A percentile compares a stretch with the other conserved stretches of the same genome.
Evolutionary conservation across 2,329 filamentous ascomycete genomes (phyloP).

Genomic region (Xylaria multiplex): DNA sequence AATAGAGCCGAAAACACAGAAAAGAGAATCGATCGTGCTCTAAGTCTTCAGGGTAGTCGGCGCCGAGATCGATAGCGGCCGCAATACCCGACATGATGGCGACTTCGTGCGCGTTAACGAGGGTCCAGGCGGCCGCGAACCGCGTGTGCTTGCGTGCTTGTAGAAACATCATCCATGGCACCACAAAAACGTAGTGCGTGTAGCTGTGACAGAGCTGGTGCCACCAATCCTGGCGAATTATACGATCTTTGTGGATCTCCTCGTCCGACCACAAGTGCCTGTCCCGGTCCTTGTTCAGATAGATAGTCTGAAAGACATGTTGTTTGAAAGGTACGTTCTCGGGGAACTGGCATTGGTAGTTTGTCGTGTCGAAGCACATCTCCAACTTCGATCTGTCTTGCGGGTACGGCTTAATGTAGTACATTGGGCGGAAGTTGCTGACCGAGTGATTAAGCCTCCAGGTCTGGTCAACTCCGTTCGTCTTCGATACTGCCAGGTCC

Average conservation of each 20-base stretch:
- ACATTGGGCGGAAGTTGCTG: slow-evolving; percentile 61
- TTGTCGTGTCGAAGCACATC: slow-evolving; percentile 66
- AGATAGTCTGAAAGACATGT: slow-evolving; percentile 60
- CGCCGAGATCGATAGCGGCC: slow-evolving; percentile 74
- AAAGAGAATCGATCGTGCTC: slow-evolving; percentile 71
- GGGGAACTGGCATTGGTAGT: slow-evolving; percentile 69
- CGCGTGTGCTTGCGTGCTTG: slow-evolving; percentile 69
- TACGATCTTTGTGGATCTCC: slow-evolving; percentile 63
- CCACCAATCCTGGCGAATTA: slow-evolving; percentile 70
- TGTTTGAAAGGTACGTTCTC: slow-evolving; percentile 55
- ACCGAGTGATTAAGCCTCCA: slow-evolving; percentile 54
- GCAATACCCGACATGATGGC: slow-evolving; percentile 75
- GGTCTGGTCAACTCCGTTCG: slow-evolving; percentile 52
- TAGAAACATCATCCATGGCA: slow-evolving; percentile 74
- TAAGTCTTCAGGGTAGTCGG: slow-evolving; percentile 69
- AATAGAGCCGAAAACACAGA: slow-evolving; percentile 69
- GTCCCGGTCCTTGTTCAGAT: slow-evolving; percentile 66
- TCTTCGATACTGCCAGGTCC: slow-evolving; percentile 53
- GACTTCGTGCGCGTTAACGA: slow-evolving; percentile 74
- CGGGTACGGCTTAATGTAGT: slow-evolving; percentile 66
- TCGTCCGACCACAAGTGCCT: slow-evolving; percentile 62
- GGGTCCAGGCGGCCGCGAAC: slow-evolving; percentile 72
- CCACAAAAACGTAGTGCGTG: slow-evolving; percentile 67
- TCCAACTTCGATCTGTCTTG: slow-evolving; percentile 62
- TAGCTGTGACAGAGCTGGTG: slow-evolving; percentile 69